Evolutionary conservation across 805 yeast genomes (phyloP), one percentile per base, ranked within the genome.

Genomic region (Phaffomyces antillensis): DNA sequence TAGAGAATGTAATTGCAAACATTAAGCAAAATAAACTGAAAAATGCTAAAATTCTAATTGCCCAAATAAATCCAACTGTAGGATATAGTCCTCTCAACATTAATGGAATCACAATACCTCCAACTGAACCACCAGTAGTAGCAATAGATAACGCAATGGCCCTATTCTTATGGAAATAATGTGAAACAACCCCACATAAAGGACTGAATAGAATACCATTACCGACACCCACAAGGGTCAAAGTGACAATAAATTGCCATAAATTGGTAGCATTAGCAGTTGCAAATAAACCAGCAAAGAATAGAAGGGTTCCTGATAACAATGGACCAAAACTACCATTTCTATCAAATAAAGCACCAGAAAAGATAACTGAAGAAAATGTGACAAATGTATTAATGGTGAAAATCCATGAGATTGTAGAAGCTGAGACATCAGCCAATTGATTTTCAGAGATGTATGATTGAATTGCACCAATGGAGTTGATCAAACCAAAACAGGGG

Each of bases 381-480:
- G 79, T 68, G 34, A 79, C 58, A 11, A 77, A 70, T 46, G 76
- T 62, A 59, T 73, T 80, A 35, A 82, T 64, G 13, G 88, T 81
- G 53, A 83, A 83, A 44, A 83, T 76, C 87, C 87, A 80, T 1
- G 86, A 73, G 2, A 77, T 68, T 0, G 76, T 67, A 1, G 83
- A 71, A 0, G 77, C 67, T 8, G 74, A 62, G 1, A 71, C 69
- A 30, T 66, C 51, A 0, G 67, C 69, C 53, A 83, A 62, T 60
- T 83, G 89, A 62, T 83, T 58, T 40, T 55, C 49, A 1, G 70
- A 69, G 8, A 83, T 72, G 52, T 81, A 80, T 0, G 83, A 73
- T 62, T 83, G 82, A 37, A 83, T 70, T 2, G 83, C 84, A 52
- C 90, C 88, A 23, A 79, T 67, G 0, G 84, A 68, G 51, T 81